Conservation (phyloP, 371 early-diverging fungal genomes). For the Mucor piriformis region DNA sequence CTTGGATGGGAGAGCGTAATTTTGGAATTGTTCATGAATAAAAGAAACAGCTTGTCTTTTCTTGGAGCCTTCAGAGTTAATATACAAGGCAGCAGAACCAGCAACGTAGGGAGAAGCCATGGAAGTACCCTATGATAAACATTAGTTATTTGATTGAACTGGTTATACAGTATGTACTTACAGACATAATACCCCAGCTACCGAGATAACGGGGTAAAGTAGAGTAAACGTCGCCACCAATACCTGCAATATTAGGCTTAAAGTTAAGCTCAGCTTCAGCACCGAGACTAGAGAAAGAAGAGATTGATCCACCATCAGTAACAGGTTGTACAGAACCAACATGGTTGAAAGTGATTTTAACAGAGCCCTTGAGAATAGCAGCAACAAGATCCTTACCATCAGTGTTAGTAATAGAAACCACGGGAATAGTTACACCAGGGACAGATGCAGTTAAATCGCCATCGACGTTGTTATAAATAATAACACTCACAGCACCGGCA, state of each 20-base stretch:
- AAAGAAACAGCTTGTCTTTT: conserved; percentile 22
- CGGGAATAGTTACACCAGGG: conserved; percentile 30
- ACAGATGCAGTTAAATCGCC: conserved; percentile 24
- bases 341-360: conserved; percentile 15
- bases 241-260: conserved; percentile 64
- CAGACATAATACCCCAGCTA: conserved; percentile 41
- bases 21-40: conserved; percentile 48
- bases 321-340: conserved; percentile 16
- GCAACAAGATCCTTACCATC: conserved; percentile 30
- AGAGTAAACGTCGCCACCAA: conserved; percentile 72
- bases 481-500: conserved; percentile 55
- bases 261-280: conserved; percentile 34
- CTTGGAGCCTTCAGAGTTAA: conserved; percentile 38
- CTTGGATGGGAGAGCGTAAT: conserved; percentile 40
- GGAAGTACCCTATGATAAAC: conserved; percentile 62
- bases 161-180: neutral
- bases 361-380: conserved; percentile 22
- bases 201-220: conserved; percentile 51
- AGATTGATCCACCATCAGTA: conserved; percentile 37
- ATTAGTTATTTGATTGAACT: neutral
- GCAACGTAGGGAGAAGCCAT: conserved; percentile 75
- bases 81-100: conserved; percentile 66
- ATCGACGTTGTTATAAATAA: conserved; percentile 47
- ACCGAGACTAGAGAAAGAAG: conserved; percentile 48
- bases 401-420: conserved; percentile 31